Conservation (phyloP, 2,329 filamentous ascomycete genomes). For the Tolypocladium amazonense region DNA sequence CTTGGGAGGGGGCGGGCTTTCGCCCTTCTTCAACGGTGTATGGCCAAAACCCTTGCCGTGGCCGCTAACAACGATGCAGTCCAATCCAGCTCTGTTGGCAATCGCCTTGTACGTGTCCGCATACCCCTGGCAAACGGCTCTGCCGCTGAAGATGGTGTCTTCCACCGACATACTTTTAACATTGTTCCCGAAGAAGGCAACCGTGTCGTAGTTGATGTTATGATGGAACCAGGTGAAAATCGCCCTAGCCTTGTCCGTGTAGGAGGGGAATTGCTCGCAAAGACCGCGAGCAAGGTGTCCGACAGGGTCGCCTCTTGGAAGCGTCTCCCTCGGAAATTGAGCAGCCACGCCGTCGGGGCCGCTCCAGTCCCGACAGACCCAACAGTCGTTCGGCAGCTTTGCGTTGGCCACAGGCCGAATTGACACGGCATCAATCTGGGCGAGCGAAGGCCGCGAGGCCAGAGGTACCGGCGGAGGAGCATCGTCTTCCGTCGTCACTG, state of each 20-base stretch:
- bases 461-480: conserved; percentile 42
- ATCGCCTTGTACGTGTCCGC: conserved; percentile 72
- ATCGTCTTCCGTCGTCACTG: conserved; percentile 12
- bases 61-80: conserved; percentile 63
- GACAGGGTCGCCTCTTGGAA: conserved; percentile 56
- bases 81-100: conserved; percentile 67
- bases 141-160: conserved; percentile 63
- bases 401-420: conserved; percentile 18
- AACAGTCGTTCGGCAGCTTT: conserved; percentile 39
- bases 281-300: conserved; percentile 68
- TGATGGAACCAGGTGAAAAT: conserved; percentile 96
- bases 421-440: conserved; percentile 37
- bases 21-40: conserved; percentile 47
- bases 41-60: conserved; percentile 84
- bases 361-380: conserved; percentile 82
- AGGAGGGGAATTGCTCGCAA: conserved; percentile 67
- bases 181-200: conserved; percentile 64
- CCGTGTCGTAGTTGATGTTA: conserved; percentile 78
- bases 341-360: conserved; percentile 68
- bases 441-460: conserved; percentile 37
- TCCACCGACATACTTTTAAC: conserved; percentile 58
- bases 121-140: conserved; percentile 88
- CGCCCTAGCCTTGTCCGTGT: conserved; percentile 82
- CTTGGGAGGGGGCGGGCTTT: conserved; percentile 53
- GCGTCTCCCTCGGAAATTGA: conserved; percentile 59